Evolutionary conservation across 306 rosid genomes (phyloP), one percentile per base, ranked within the genome.

Genomic region (Begonia masoniana): DNA sequence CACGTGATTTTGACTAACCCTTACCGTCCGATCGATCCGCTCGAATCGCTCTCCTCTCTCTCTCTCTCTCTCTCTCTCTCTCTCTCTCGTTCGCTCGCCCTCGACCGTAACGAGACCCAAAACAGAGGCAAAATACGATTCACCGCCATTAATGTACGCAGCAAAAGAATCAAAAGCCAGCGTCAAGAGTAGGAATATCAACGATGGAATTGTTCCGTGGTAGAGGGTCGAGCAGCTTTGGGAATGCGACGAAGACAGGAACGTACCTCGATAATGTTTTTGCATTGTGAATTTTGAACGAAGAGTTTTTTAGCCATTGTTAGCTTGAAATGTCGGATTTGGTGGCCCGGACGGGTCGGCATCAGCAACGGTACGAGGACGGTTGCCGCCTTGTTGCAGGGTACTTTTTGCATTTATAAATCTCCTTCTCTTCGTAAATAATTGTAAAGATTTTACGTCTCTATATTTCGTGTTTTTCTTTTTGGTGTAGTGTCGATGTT

Each of bases 261-360:
- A 15, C 12, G 57, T 66, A 53, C 63, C 56, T 57, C 58, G 67
- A 13, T 56, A 54, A 42, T 35, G 26, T 42, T n/a, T 19, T 19
- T 41, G 52, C 50, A 55, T 64, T 12, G 41, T 52, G 62, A 52
- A n/a, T 42, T 36, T 31, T 47, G 26, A 41, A 41, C 59, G 7
- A 45, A 60, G 41, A 43, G 16, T 17, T 61, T 49, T 26, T 10
- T 43, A 16, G 63, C 56, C 23, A 19, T 57, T 43, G 47, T 51
- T 64, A 17, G 43, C 58, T 54, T 68, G 75, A 47, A 45, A 84
- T 84, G 94, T 78, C 83, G 73, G 85, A 69, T 57, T 67, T 84
- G 70, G 94, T 84, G 68, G 94, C 94, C 62, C 94, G 94, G 51
- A 84, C 94, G 73, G 94, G 94, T 65, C 88, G 94, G 65, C 85